These are phyloP conservation scores for Silene conica DNA, from an alignment of 148 eudicot genomes.

Conservation along the genomic window DNA sequence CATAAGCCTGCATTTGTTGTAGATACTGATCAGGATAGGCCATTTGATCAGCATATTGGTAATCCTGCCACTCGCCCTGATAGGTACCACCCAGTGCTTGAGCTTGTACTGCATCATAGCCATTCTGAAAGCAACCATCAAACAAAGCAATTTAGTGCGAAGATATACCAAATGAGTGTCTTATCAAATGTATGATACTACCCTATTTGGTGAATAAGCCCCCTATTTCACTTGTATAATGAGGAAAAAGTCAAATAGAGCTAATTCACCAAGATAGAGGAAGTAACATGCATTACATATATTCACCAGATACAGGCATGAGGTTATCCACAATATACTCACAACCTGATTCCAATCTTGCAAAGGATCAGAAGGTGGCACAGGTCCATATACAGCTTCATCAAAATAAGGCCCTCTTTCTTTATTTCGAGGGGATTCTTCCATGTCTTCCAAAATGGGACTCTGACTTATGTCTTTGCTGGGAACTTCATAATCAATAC, in stretches of 20 bases:
- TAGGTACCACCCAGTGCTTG: conserved; percentile 59
- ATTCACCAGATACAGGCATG: conserved; percentile 11
- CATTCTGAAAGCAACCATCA: conserved; percentile 46
- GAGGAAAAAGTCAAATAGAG: too few species aligned
- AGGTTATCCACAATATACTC: conserved; percentile 23
- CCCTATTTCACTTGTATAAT: too few species aligned
- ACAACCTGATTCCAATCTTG: conserved; percentile 82
- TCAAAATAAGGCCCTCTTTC: conserved; percentile 56
- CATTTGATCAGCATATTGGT: conserved; percentile 85
- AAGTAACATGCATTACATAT: background rate
- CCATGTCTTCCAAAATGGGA: conserved; percentile 93
- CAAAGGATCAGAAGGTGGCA: conserved; percentile 73
- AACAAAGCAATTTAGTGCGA: conserved; percentile 10
- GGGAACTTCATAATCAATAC: conserved; percentile 73
- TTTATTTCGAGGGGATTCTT: conserved; percentile 89
- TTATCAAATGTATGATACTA: conserved; percentile 7
- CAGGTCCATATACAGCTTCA: conserved; percentile 92
- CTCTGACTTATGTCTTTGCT: conserved; percentile 86
- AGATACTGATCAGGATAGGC: conserved; percentile 86
- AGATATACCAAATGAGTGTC: conserved; percentile 4
- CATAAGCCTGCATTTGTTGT: conserved; percentile 65
- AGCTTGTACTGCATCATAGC: conserved; percentile 78
- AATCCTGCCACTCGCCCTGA: conserved; percentile 89
- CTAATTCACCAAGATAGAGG: background rate
- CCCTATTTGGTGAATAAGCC: background rate